These are phyloP conservation scores for Boletellus ananiceps DNA, from an alignment of 768 basidiomycete genomes.

Conservation along the genomic window DNA sequence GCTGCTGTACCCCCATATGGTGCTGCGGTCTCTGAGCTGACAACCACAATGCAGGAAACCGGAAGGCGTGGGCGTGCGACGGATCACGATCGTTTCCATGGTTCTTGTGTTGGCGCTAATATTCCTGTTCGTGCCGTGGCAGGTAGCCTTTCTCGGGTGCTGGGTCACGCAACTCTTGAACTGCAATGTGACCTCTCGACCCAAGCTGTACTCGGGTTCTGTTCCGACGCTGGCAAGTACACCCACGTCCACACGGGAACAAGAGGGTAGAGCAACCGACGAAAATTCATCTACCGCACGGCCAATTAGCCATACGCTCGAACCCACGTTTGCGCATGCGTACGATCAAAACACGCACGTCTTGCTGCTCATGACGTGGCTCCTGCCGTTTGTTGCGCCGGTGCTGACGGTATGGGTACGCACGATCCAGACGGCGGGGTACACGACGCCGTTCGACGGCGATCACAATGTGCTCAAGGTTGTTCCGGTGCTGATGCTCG, in stretches of 20 bases:
- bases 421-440: conserved; percentile 75
- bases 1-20: conserved; percentile 1
- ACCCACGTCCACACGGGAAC: conserved; percentile 18
- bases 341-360: conserved; percentile 55
- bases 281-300: conserved; percentile 6
- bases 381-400: conserved; percentile 72
- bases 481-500: conserved; percentile 58
- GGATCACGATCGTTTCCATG: conserved; percentile 56
- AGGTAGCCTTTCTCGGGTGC: conserved; percentile 82
- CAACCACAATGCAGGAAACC: conserved; percentile 13
- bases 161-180: conserved; percentile 76
- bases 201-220: conserved; percentile 18
- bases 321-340: conserved; percentile 22
- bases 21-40: neutral
- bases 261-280: neutral
- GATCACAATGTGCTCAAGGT: conserved; percentile 72
- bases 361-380: conserved; percentile 72
- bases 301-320: neutral
- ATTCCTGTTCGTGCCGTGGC: conserved; percentile 80
- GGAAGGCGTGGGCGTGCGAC: conserved; percentile 37
- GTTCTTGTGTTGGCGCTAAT: conserved; percentile 58
- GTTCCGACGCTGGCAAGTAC: conserved; percentile 25
- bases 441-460: conserved; percentile 73
- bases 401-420: conserved; percentile 87
- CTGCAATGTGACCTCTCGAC: conserved; percentile 39